Conservation (phyloP, 495 filamentous ascomycete genomes). For the Beverwykella pulmonaria region DNA sequence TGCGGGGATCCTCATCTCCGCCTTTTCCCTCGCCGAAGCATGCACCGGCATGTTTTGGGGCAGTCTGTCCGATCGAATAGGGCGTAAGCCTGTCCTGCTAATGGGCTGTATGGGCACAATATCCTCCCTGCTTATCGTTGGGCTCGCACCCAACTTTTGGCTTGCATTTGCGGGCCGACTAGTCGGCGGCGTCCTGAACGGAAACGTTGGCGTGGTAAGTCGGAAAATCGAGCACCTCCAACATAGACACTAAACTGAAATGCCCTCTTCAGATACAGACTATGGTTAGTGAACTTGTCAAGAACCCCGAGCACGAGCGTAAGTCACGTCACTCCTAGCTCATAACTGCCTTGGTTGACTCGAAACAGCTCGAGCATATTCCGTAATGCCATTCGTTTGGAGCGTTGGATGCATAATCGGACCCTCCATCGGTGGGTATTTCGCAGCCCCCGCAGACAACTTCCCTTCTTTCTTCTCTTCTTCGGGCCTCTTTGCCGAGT, state of each 20-base stretch:
- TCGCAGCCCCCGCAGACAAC: conserved; percentile 70
- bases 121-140: conserved; percentile 76
- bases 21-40: conserved; percentile 80
- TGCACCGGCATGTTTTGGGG: conserved; percentile 84
- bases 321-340: conserved; percentile 44
- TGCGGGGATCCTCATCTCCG: conserved; percentile 81
- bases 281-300: conserved; percentile 86
- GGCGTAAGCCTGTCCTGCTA: conserved; percentile 81
- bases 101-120: conserved; percentile 80
- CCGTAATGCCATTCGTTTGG: conserved; percentile 89
- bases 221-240: neutral
- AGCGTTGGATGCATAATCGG: conserved; percentile 82
- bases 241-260: neutral
- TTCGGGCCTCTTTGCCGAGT: conserved; percentile 67
- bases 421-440: conserved; percentile 76
- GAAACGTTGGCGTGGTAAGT: conserved; percentile 85
- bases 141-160: conserved; percentile 80
- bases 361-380: conserved; percentile 69
- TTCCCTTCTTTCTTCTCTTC: conserved; percentile 67
- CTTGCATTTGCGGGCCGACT: conserved; percentile 71
- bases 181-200: conserved; percentile 81
- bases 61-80: conserved; percentile 74
- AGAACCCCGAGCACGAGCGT: conserved; percentile 81
- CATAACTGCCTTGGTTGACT: conserved; percentile 9
- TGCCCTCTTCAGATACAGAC: conserved; percentile 64